phyloP scores from a whole-genome alignment of 305 asterid genomes.

The Striga hermonthica region DNA sequence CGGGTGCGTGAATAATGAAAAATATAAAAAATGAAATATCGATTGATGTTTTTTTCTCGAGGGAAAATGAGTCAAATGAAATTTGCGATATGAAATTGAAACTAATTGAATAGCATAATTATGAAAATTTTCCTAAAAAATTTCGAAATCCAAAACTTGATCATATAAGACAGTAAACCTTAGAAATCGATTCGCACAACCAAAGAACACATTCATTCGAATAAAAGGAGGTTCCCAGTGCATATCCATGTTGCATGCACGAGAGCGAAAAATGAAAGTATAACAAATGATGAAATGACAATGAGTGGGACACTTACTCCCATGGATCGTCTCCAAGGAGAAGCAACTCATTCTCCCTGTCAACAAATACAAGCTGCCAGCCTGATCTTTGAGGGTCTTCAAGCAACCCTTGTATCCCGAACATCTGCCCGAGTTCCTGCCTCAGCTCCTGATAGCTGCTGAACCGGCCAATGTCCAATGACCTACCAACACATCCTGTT shows the following conservation, averaged over 20 bases:
- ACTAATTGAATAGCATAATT: too few species aligned
- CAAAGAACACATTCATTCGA: too few species aligned
- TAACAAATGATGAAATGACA: not conserved
- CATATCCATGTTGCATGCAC: too few species aligned
- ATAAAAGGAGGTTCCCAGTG: too few species aligned
- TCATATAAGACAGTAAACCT: not conserved
- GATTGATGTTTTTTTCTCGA: too few species aligned
- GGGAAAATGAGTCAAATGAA: too few species aligned
- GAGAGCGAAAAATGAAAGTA: conserved; percentile 1
- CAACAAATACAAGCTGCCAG: conserved; percentile 99
- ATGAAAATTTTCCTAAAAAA: too few species aligned
- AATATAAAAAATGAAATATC: too few species aligned
- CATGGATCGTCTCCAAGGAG: conserved; percentile 99
- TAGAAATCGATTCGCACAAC: too few species aligned
- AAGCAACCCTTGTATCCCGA: conserved; percentile 83
- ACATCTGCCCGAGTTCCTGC: conserved; percentile 86
- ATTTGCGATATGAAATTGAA: too few species aligned
- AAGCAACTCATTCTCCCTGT: conserved; percentile 97
- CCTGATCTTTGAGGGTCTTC: conserved; percentile 99
- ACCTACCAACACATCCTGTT: conserved; percentile 84
- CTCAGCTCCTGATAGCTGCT: conserved; percentile 92
- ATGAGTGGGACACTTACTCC: conserved; percentile 59
- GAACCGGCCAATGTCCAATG: conserved; percentile 83
- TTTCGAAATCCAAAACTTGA: too few species aligned
- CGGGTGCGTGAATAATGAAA: too few species aligned